Conservation (phyloP, 176 grass and related monocot genomes). For the Elaeis guineensis region DNA sequence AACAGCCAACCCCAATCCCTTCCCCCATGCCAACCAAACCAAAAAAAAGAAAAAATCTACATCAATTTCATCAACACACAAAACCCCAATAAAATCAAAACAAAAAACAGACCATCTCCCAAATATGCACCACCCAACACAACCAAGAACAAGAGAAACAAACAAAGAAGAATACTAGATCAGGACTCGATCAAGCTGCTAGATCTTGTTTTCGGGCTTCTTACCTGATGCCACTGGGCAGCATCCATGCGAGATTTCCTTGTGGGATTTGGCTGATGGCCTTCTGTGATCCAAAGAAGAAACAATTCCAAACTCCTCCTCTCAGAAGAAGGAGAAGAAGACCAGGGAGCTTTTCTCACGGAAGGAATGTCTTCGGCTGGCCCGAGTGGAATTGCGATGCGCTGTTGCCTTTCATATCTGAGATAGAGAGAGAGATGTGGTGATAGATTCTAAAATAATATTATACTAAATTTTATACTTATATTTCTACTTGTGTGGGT, state of each 20-base stretch:
- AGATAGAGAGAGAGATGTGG: conserved; percentile 28
- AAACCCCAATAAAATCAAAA: neutral
- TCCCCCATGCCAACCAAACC: neutral
- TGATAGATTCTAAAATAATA: too few relatives aligned
- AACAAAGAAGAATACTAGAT: neutral
- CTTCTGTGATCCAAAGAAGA: neutral
- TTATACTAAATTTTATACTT: too few relatives aligned
- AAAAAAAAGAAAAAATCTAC: neutral
- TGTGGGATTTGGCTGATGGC: neutral
- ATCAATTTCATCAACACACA: neutral
- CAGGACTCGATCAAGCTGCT: neutral
- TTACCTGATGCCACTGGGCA: conserved; percentile 78
- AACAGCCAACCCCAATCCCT: too few relatives aligned
- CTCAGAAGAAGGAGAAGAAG: neutral
- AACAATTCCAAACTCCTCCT: too few relatives aligned
- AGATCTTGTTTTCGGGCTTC: conserved; percentile 26
- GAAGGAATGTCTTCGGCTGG: conserved; percentile 30
- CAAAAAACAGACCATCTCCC: neutral
- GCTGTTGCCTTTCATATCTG: conserved; percentile 19
- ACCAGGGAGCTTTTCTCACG: neutral
- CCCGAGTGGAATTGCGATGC: conserved; percentile 39
- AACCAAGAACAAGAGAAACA: neutral
- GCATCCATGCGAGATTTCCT: conserved; percentile 56
- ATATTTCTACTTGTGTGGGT: too few relatives aligned
- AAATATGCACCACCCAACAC: neutral